Evolutionary conservation across 75 land plant species (phyloP), one percentile per base, ranked within the genome.

Genomic region (Picea sitchensis): DNA sequence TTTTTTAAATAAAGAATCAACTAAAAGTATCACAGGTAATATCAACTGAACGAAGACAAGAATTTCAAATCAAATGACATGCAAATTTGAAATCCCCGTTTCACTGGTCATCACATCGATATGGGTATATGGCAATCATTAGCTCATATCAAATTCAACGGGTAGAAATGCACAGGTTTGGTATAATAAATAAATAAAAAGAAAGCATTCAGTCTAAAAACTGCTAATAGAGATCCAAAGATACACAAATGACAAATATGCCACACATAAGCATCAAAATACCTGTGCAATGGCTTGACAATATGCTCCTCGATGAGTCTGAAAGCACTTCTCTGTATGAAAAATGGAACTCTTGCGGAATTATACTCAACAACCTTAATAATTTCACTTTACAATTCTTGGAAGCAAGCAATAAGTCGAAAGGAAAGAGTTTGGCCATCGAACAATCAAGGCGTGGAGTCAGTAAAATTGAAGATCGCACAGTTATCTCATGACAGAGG

Each of bases 261-360:
- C 21, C 64, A 61, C 64, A 75, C 5, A 26, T 56, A 6, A 57
- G n/a, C 76, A 41, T 57, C 34, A 71, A 23, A 56, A 30, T 57
- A 75, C 76, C 76, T 56, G 60, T 54, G 59, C 58, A 75, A 75
- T 57, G 58, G 76, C 76, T 18, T 75, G 76, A 23, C 76, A 75
- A 75, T 56, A 57, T 30, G 76, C 3, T 75, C 76, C 76, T 56
- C 76, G 58, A 31, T 75, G 76, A 75, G 32, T 54, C 32, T 54
- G 59, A 75, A 75, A 75, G 59, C 76, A 59, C 6, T 75, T 59
- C 32, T 75, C 76, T 57, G 76, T 75, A 26, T 31, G 6, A n/a
- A 26, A 75, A 75, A 57, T 75, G 76, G 26, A 75, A 75, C 47
- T 54, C 32, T 23, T 75, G 59, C 30, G 76, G 76, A 23, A 75